Conservation (phyloP, 2,329 filamentous ascomycete genomes). For the Hymenoscyphus fructigenus region DNA sequence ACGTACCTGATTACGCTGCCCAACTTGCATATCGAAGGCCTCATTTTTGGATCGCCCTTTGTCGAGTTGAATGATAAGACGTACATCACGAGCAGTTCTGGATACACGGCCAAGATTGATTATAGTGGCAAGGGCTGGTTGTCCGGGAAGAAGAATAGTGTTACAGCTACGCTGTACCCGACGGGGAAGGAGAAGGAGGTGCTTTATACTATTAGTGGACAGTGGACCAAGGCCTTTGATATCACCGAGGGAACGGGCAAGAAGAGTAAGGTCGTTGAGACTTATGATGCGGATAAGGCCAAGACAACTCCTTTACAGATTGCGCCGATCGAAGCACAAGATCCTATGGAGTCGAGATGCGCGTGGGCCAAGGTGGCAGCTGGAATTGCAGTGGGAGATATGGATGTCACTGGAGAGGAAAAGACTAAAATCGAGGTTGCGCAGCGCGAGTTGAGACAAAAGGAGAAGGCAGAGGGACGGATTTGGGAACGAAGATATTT, state of each 20-base stretch:
- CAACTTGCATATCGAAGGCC: conserved; percentile 86
- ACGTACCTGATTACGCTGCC: conserved; percentile 90
- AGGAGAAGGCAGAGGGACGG: conserved; percentile 71
- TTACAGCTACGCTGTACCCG: conserved; percentile 71
- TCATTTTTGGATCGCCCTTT: conserved; percentile 83
- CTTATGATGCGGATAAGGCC: conserved; percentile 58
- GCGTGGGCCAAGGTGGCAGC: conserved; percentile 86
- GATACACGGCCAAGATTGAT: conserved; percentile 86
- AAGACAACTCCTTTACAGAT: conserved; percentile 68
- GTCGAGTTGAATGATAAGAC: conserved; percentile 85
- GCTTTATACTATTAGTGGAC: conserved; percentile 79
- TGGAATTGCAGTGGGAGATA: conserved; percentile 77
- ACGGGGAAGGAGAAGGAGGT: conserved; percentile 70
- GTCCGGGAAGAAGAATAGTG: conserved; percentile 91
- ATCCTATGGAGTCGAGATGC: conserved; percentile 81
- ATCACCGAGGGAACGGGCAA: conserved; percentile 67
- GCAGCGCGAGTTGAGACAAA: conserved; percentile 73
- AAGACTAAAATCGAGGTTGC: conserved; percentile 89
- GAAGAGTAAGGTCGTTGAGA: conserved; percentile 54
- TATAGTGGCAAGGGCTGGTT: conserved; percentile 95
- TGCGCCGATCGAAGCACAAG: conserved; percentile 73
- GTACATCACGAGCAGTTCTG: conserved; percentile 82
- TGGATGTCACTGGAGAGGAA: conserved; percentile 74
- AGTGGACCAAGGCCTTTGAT: conserved; percentile 83
- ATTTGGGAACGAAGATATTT: conserved; percentile 88